phyloP scores from a whole-genome alignment of 2,329 filamentous ascomycete genomes.

The Paracoccidioides brasiliensis region DNA sequence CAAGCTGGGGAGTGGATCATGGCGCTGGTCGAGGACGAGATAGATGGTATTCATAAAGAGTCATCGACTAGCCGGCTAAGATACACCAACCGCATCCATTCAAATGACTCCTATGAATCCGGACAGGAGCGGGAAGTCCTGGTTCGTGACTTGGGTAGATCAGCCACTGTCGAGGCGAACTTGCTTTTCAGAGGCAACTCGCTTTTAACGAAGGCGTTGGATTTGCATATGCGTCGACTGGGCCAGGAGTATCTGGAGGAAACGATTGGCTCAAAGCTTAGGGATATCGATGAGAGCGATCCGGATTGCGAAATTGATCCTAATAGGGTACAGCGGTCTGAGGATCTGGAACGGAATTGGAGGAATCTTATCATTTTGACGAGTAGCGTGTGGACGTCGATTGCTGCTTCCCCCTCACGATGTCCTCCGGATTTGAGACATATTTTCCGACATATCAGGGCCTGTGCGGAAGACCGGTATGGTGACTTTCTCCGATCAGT shows the following conservation, averaged over 20 bases:
- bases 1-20: constrained; percentile 80
- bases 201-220: constrained; percentile 79
- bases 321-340: constrained; percentile 51
- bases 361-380: constrained; percentile 60
- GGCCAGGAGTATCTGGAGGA: constrained; percentile 89
- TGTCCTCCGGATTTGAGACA: constrained; percentile 71
- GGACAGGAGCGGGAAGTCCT: constrained; percentile 46
- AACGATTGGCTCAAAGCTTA: constrained; percentile 69
- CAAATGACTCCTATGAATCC: constrained; percentile 45
- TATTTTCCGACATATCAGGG: constrained; percentile 80
- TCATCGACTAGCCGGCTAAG: constrained; percentile 51
- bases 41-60: constrained; percentile 81
- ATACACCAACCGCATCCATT: constrained; percentile 51
- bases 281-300: constrained; percentile 80
- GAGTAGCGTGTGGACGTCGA: constrained; percentile 73
- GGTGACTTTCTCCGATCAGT: constrained; percentile 84
- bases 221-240: constrained; percentile 88
- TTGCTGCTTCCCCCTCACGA: constrained; percentile 57
- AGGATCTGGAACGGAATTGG: constrained; percentile 78
- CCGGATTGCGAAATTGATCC: constrained; percentile 93
- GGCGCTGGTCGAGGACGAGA: constrained; percentile 88
- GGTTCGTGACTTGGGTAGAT: constrained; percentile 51
- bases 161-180: constrained; percentile 68
- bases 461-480: constrained; percentile 87
- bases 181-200: constrained; percentile 92